Base-by-base conservation (phyloP, 352 stramenopile species). In the Globisporangium splendens region DNA sequence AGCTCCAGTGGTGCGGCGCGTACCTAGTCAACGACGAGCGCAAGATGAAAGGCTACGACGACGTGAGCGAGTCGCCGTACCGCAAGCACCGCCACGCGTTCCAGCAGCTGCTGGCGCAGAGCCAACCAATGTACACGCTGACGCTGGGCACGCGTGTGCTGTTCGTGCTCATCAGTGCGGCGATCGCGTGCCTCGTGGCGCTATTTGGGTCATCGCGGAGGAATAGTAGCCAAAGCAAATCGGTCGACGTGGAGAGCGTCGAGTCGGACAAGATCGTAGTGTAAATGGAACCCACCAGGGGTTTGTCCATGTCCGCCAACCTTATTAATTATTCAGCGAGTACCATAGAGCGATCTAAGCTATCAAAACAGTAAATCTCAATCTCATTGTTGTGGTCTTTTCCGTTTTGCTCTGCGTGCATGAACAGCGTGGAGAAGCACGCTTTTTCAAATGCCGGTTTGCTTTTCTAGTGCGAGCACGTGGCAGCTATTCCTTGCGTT, bases 51-150 rank as follows among this genome's bases (percentile, higher is more conserved):
- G 28, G 17, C 3, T 18, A 42, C 1, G 38, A 53, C 24, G 18
- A 44, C 15, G 13, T 70, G 38, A 63, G 59, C 15, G 60, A 70
- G 28, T 80, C 73, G 43, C 71, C 73, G 1, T 91, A 90, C 61
- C 68, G 77, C 61, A 77, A 83, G 54, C 66, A 75, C 17, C 75
- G 81, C 13, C 75, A 88, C 55, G 79, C 88, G 47, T 84, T 91
- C 55, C 69, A 64, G 43, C 20, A 54, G 50, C 11, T 64, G 31
- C 42, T 64, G 50, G 13, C 35, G 3, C 41, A 41, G 12, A 59
- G 44, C 17, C 50, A 39, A 5, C 58, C 50, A 12, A n/a, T 31
- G 35, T 54, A 54, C 46, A 64, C 58, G 33, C 58, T 64, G 13
- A 12, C 17, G 21, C 58, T 64, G 21, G 58, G 58, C 5, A 43